These are phyloP conservation scores for Penicillium mononematosum DNA, from an alignment of 495 filamentous ascomycete species.

Conservation along the genomic window DNA sequence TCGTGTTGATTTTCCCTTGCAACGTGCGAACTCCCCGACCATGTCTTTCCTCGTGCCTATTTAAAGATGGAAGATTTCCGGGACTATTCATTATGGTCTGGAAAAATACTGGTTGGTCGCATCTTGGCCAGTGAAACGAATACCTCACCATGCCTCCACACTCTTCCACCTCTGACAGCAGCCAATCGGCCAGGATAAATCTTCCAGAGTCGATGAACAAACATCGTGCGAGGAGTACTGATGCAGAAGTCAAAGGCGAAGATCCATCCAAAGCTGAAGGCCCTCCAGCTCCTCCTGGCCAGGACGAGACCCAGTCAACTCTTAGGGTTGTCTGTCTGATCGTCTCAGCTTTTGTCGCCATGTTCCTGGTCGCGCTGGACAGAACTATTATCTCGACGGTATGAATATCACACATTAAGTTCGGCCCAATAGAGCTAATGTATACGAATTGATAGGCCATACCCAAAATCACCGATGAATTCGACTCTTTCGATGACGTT, in stretches of 20 bases:
- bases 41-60: accelerated
- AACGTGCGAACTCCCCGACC: no score
- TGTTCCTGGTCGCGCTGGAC: background rate
- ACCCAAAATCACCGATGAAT: background rate
- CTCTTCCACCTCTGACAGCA: background rate
- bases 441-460: background rate
- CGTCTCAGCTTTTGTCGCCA: background rate
- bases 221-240: accelerated
- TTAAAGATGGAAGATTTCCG: no score
- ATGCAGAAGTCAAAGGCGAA: background rate
- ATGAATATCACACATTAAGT: accelerated
- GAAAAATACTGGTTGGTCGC: no score
- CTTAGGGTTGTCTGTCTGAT: background rate
- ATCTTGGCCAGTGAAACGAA: no score
- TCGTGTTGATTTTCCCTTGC: no score
- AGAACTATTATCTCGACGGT: background rate
- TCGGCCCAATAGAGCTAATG: background rate
- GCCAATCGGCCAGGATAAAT: background rate
- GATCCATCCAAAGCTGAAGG: background rate
- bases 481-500: background rate
- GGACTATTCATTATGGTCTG: no score
- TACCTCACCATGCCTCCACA: no score
- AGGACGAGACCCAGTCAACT: background rate
- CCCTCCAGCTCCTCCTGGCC: background rate
- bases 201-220: background rate